phyloP scores from a whole-genome alignment of 371 early-diverging fungal genomes.

The Mortierella sp. region DNA sequence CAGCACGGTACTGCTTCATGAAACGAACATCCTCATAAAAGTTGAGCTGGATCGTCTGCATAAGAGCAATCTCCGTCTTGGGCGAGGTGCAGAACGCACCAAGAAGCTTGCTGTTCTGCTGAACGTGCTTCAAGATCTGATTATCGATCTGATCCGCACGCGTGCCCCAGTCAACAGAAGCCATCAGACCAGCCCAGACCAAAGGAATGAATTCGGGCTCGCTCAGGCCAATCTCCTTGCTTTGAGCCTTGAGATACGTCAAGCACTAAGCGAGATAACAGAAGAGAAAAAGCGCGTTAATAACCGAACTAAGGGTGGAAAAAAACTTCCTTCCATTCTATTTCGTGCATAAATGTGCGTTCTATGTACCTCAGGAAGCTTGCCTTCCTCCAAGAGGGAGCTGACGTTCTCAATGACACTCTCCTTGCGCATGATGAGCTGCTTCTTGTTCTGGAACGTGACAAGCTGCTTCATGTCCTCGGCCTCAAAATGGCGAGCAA shows the following conservation, averaged over 20 bases:
- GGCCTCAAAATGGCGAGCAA: slow-evolving; percentile 91
- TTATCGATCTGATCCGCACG: slow-evolving; percentile 88
- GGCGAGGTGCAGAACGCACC: slow-evolving; percentile 81
- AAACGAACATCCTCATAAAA: slow-evolving; percentile 92
- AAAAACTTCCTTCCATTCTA: too few relatives aligned
- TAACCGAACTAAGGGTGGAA: too few relatives aligned
- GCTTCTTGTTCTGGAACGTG: slow-evolving; percentile 80
- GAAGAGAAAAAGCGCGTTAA: background rate
- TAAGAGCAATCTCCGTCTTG: slow-evolving; percentile 85
- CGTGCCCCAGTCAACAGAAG: slow-evolving; percentile 78
- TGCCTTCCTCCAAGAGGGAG: slow-evolving; percentile 69
- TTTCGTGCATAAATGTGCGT: too few relatives aligned
- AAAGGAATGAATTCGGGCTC: slow-evolving; percentile 82
- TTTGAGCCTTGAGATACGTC: slow-evolving; percentile 71
- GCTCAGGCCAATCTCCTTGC: slow-evolving; percentile 78
- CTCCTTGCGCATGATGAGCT: slow-evolving; percentile 76
- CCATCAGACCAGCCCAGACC: slow-evolving; percentile 85
- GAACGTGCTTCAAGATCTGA: slow-evolving; percentile 74
- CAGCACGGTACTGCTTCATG: slow-evolving; percentile 85
- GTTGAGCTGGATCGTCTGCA: slow-evolving; percentile 84
- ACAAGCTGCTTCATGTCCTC: slow-evolving; percentile 90
- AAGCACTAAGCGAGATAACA: slow-evolving; percentile 63
- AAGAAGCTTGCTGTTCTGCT: slow-evolving; percentile 65
- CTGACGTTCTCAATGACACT: slow-evolving; percentile 67
- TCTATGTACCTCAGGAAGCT: slow-evolving; percentile 69